phyloP scores from a whole-genome alignment of 805 yeast genomes.

The Lipomyces sp. region DNA sequence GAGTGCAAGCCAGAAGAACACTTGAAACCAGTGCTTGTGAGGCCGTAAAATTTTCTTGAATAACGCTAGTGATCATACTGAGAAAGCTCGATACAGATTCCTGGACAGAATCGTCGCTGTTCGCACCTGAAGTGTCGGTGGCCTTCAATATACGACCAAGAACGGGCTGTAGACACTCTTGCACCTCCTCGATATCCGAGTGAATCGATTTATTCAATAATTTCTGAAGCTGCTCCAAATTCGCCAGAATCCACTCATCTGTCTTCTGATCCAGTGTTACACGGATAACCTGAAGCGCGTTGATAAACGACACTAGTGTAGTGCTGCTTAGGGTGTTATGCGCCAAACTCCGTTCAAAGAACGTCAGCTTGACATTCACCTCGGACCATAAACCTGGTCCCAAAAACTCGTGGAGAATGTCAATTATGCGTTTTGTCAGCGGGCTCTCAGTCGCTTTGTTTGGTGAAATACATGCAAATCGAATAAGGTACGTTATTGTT shows the following conservation, averaged over 20 bases:
- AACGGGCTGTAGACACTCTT: slow-evolving; percentile 79
- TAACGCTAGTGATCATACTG: slow-evolving; percentile 63
- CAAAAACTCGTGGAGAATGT: slow-evolving; percentile 72
- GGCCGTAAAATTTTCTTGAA: slow-evolving; percentile 74
- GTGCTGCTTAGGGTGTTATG: slow-evolving; percentile 73
- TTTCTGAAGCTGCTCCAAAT: slow-evolving; percentile 69
- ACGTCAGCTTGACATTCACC: slow-evolving; percentile 80
- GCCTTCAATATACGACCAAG: slow-evolving; percentile 71
- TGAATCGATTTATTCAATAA: slow-evolving; percentile 79
- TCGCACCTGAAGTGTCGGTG: slow-evolving; percentile 53
- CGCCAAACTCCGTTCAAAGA: slow-evolving; percentile 84
- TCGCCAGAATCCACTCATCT: slow-evolving; percentile 76
- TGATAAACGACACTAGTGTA: slow-evolving; percentile 69
- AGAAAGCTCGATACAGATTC: slow-evolving; percentile 69
- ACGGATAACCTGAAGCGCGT: slow-evolving; percentile 86
- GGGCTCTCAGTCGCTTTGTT: slow-evolving; percentile 84
- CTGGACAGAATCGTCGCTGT: slow-evolving; percentile 59
- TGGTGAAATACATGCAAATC: slow-evolving; percentile 85
- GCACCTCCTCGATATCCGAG: slow-evolving; percentile 84
- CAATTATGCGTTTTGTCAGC: slow-evolving; percentile 78
- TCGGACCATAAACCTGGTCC: slow-evolving; percentile 83
- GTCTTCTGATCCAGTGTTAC: slow-evolving; percentile 80
- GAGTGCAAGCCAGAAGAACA: slow-evolving; percentile 69
- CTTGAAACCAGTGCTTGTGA: slow-evolving; percentile 81
- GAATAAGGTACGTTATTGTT: slow-evolving; percentile 81